Evolutionary conservation across 2,329 filamentous ascomycete genomes (phyloP), one percentile per base, ranked within the genome.

Genomic region (Neonectria punicea): DNA sequence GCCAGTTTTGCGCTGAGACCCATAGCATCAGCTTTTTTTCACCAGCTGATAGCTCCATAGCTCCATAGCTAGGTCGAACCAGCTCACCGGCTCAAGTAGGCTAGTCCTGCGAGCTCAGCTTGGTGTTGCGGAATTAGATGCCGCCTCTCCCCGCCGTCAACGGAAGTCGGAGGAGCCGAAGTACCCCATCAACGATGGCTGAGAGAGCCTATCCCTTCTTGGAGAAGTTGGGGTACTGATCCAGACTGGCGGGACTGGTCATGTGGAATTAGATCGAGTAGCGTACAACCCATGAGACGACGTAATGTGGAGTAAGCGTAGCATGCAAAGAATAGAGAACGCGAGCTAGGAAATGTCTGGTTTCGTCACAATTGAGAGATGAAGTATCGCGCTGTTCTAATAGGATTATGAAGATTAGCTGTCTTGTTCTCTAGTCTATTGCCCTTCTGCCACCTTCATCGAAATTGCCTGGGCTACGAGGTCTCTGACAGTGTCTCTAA

Each of bases 401-500:
- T 5, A 9, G 30, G 28, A 7, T 22, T 51, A 4, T 11, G 5
- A 14, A 7, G 30, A n/a, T 20, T 18, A 51, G 28, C 32, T 20
- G 1, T 7, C 5, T 1, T 2, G 2, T 20, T 34, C 2, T 34
- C 28, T 51, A 8, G 10, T 51, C n/a, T 51, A 51, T 32, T 34
- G 4, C 30, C 8, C n/a, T 14, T 14, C 13, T 5, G n/a, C 16
- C 10, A 36, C 44, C 8, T 41, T 20, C 61, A 64, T 64, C 8
- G 30, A 20, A n/a, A 51, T 77, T 66, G 63, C 70, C 47, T 78
- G 74, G 0, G 59, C 58, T 5, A 80, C 68, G 3, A 81, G 72
- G 47, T 81, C 78, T 5, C 70, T 59, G 2, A 83, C 76, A 1
- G 80, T 81, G 14, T 79, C 66, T 58, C 68, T 70, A 62, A 82